Percentiles rank a stretch among this genome's conserved stretches.
Evolutionary conservation across 805 yeast species (phyloP).

Genomic region (Zygosaccharomyces bisporus): DNA sequence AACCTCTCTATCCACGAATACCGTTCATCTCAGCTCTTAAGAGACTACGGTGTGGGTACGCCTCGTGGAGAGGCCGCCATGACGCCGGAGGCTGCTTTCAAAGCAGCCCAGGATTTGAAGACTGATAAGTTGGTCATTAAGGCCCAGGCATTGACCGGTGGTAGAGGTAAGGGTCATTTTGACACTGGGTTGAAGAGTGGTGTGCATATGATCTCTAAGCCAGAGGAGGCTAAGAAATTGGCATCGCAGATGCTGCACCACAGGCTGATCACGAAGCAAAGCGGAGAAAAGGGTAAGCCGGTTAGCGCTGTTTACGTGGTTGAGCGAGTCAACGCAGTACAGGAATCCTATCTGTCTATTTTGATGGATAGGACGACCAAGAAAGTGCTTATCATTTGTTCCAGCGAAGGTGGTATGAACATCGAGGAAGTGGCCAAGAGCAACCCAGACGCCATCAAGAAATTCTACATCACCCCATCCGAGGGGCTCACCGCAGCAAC

Average conservation of each 20-base stretch:
- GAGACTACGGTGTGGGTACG: constrained; percentile 79
- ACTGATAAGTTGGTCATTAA: constrained; percentile 82
- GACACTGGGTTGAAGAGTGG: constrained; percentile 96
- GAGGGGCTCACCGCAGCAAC: constrained; percentile 74
- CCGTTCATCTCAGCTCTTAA: constrained; percentile 87
- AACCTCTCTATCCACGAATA: constrained; percentile 88
- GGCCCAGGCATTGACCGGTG: constrained; percentile 99
- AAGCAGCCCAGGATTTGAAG: constrained; percentile 67
- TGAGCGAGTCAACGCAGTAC: constrained; percentile 87
- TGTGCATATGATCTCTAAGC: constrained; percentile 80
- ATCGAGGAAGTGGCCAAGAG: constrained; percentile 96
- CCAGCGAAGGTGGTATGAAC: constrained; percentile 99
- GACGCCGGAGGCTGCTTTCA: constrained; percentile 82
- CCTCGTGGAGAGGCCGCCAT: constrained; percentile 91
- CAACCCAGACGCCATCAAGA: constrained; percentile 87
- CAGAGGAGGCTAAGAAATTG: constrained; percentile 81
- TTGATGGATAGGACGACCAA: constrained; percentile 91
- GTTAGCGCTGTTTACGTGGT: constrained; percentile 95
- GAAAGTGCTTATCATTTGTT: constrained; percentile 89
- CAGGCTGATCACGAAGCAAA: constrained; percentile 94
- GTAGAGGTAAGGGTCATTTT: constrained; percentile 98
- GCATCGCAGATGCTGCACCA: constrained; percentile 89
- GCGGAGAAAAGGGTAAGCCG: constrained; percentile 95
- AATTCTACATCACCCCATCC: constrained; percentile 73
- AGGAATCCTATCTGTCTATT: constrained; percentile 94